phyloP scores from a whole-genome alignment of 2,329 filamentous ascomycete genomes.

The Aspergillus unguis region DNA sequence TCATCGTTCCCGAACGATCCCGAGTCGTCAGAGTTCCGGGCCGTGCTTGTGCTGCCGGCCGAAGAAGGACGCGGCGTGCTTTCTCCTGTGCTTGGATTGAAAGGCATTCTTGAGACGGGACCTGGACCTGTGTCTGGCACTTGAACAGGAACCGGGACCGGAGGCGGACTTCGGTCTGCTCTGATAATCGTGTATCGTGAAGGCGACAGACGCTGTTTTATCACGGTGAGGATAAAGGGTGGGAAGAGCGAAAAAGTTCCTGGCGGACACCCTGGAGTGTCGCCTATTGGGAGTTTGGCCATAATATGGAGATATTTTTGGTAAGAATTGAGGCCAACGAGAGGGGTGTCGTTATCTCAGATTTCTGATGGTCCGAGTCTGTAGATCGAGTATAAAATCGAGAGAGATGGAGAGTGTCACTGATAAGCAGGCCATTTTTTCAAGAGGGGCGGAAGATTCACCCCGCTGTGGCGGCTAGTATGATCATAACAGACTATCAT shows the following conservation, averaged over 20 bases:
- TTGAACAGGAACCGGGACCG: not conserved
- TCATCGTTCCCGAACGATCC: constrained; percentile 15
- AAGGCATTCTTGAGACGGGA: not conserved
- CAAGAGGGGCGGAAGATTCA: not conserved
- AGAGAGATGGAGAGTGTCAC: not conserved
- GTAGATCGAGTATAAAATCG: not conserved
- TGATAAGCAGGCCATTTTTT: constrained; percentile 4
- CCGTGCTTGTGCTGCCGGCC: constrained; percentile 12
- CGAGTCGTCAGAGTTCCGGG: constrained; percentile 5
- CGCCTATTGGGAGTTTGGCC: constrained; percentile 1
- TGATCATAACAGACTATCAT: not conserved
- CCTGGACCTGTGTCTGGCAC: not conserved
- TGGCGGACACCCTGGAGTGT: constrained; percentile 2
- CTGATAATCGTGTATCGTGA: constrained; percentile 3
- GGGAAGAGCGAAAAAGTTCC: constrained; percentile 6
- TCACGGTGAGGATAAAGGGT: constrained; percentile 8
- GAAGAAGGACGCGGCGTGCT: constrained; percentile 14
- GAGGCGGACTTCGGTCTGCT: not conserved
- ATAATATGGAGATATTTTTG: not conserved
- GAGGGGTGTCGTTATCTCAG: not conserved
- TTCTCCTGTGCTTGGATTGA: not conserved
- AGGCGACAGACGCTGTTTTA: constrained; percentile 4
- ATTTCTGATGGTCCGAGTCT: not conserved
- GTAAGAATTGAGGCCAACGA: not conserved
- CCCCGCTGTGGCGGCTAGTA: not conserved